Conservation (phyloP, 208 protist species). For the Crithidia acanthocephali region DNA sequence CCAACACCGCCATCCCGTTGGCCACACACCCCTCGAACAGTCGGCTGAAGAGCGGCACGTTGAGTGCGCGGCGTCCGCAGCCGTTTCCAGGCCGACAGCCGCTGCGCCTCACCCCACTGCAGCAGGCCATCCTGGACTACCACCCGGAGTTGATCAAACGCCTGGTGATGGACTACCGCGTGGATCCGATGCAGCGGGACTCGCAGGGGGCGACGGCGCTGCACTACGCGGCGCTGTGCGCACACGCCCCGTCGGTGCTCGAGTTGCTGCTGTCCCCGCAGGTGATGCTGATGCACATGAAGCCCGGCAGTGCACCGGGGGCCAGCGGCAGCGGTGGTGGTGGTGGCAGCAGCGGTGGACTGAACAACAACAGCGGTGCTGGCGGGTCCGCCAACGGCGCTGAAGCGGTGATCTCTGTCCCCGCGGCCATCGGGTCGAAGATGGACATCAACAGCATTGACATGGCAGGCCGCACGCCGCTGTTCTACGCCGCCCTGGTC, state of each 20-base stretch:
- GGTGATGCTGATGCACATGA: constrained; percentile 17
- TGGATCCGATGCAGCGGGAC: constrained; percentile 75
- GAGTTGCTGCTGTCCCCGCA: constrained; percentile 56
- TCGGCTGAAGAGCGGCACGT: neutral
- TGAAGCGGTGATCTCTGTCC: constrained; percentile 2
- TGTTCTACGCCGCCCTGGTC: constrained; percentile 79
- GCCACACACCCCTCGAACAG: neutral
- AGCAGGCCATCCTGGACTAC: constrained; percentile 79
- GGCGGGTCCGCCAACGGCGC: neutral
- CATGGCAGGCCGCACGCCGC: constrained; percentile 72
- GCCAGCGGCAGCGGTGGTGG: neutral
- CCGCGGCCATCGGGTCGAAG: constrained; percentile 4
- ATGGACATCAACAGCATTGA: constrained; percentile 84
- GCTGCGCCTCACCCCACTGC: constrained; percentile 66
- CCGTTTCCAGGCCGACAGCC: constrained; percentile 37
- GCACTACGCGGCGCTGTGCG: constrained; percentile 69
- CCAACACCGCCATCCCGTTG: constrained; percentile 5
- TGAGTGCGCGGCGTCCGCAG: neutral
- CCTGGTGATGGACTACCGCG: constrained; percentile 70
- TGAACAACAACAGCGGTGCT: neutral
- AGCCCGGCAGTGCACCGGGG: neutral
- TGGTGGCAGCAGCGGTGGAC: neutral
- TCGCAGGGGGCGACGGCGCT: constrained; percentile 75
- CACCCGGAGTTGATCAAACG: constrained; percentile 85
- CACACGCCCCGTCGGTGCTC: constrained; percentile 47